Evolutionary conservation across 129 eudicot genomes (phyloP), one percentile per base, ranked within the genome.

Genomic region (Arctium minus): DNA sequence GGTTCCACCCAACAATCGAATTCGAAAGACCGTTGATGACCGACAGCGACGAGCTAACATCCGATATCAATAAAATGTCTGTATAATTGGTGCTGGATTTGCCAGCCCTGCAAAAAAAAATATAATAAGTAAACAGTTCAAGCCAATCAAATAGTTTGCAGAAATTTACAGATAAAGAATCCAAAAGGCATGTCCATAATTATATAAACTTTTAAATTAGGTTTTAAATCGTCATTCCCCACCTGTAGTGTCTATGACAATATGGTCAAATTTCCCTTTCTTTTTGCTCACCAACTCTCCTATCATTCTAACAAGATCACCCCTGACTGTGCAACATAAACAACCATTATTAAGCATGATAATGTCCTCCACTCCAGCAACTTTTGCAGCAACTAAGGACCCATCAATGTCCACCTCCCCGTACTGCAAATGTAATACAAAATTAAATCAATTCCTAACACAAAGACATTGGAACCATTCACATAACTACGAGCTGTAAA

Each of bases 171-270:
- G 27, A 22, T 22, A 22, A 22, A 22, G 27, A 22, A 22, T 22
- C 27, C 27, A 22, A 22, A 22, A 22, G 27, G 27, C 27, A 22
- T 22, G 27, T 22, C 27, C 27, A 22, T 22, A 10, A n/a, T 62
- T 68, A 83, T 10, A 73, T 37, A 56, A 46, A 67, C 29, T 12
- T 18, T 4, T 33, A 22, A 50, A 29, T 79, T 60, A 67, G 32
- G 29, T 73, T 62, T 27, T 50, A 50, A 74, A 42, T 12, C 31
- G 62, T 12, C n/a, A 29, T 13, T 72, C 8, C 60, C 56, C 72
- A 89, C 99, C 99, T 88, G 99, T 96, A 73, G 99, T 93, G 78
- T 96, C 99, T 74, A 96, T 96, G 76, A 96, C 97, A 31, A 96
- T 93, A 78, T 96, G 99, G 67, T 96, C 99, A 71, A 96, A 96